These are phyloP conservation scores for Prunus padus DNA, from an alignment of 306 rosid species.

Conservation along the genomic window DNA sequence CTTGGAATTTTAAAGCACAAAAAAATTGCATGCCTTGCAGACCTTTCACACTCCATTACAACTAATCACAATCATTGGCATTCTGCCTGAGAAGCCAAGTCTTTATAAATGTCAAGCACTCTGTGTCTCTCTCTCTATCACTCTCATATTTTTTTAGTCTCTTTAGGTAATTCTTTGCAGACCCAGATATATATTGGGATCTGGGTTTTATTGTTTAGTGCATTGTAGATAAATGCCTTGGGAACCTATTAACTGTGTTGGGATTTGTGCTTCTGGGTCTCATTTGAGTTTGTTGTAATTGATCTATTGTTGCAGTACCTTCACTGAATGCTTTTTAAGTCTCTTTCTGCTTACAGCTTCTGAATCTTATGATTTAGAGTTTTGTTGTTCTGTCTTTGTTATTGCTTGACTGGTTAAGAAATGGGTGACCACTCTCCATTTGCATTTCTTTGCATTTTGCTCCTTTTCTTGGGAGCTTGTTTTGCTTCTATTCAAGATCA, in stretches of 20 bases:
- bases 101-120: conserved; percentile 7
- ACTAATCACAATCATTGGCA: conserved; percentile 38
- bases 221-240: conserved; percentile 1
- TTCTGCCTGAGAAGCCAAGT: conserved; percentile 26
- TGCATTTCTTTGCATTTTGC: conserved; percentile 39
- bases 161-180: neutral
- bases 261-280: conserved; percentile 34
- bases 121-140: neutral
- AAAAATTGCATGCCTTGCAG: conserved; percentile 27
- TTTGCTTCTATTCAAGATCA: conserved; percentile 60
- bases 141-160: neutral
- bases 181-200: conserved; percentile 24
- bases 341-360: neutral
- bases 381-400: neutral
- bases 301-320: neutral
- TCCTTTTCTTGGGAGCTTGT: conserved; percentile 44
- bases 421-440: conserved; percentile 47
- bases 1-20: neutral
- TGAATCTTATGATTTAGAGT: neutral
- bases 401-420: conserved; percentile 4
- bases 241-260: conserved; percentile 27
- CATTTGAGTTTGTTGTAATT: neutral
- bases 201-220: conserved; percentile 8
- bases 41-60: conserved; percentile 24
- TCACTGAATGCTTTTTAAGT: neutral